A percentile compares a stretch with the other conserved stretches of the same genome.
Conservation (phyloP, 2,329 filamentous ascomycete genomes). For the Tolypocladium album region DNA sequence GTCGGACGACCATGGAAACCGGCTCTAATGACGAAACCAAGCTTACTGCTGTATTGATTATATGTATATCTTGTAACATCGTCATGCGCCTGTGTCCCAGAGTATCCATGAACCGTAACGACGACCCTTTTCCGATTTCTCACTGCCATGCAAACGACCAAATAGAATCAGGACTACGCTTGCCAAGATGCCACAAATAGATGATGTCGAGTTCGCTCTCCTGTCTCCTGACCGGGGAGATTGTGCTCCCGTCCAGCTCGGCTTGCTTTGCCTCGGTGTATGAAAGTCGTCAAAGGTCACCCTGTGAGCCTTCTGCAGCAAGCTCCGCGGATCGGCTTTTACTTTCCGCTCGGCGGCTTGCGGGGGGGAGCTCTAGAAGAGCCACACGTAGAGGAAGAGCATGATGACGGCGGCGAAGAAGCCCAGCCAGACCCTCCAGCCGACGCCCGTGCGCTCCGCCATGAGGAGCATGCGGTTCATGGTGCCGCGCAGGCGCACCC, state of each 20-base stretch:
- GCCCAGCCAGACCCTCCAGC: constrained; percentile 86
- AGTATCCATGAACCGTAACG: not conserved
- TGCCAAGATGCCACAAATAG: not conserved
- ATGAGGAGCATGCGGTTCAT: constrained; percentile 97
- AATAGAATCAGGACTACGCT: constrained; percentile 1
- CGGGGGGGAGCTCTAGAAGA: constrained; percentile 49
- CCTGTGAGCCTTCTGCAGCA: not conserved
- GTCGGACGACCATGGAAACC: not conserved
- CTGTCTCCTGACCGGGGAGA: not conserved
- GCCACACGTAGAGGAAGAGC: constrained; percentile 87
- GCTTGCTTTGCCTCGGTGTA: too few species aligned
- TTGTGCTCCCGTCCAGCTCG: not conserved
- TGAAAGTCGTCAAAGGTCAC: not conserved
- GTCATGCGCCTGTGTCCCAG: not conserved
- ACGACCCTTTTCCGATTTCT: not conserved
- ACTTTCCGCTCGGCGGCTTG: not conserved
- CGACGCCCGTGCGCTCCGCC: constrained; percentile 88
- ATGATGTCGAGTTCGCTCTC: not conserved
- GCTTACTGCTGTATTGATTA: not conserved
- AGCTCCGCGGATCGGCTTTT: not conserved
- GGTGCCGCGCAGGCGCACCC: constrained; percentile 71
- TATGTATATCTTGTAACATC: not conserved
- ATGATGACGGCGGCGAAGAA: constrained; percentile 80
- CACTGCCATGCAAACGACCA: not conserved
- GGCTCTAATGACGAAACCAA: not conserved